Evolutionary conservation across 2,329 filamentous ascomycete genomes (phyloP), one percentile per base, ranked within the genome.

Genomic region (Cercospora beticola): DNA sequence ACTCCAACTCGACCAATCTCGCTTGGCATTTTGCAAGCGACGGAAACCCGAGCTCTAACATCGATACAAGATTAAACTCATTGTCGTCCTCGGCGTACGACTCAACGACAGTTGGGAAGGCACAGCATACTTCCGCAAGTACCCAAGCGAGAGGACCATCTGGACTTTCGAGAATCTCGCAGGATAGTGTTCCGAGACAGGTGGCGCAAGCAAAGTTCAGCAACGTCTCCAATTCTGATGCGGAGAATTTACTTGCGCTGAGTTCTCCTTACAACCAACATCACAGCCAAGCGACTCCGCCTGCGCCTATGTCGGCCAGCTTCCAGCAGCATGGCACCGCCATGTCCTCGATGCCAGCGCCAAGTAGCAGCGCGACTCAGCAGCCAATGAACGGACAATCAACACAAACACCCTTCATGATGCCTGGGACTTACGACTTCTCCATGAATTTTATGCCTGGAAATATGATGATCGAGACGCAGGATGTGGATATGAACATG

Each of bases 1-100:
- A 96, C 75, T 95, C 92, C 3, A 90, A 92, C 1, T 93, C 89
- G 71, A 93, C 92, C 0, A 95, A 92, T 76, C 82, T 97, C 4
- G 94, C 92, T 0, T 86, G 94, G 66, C 87, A 96, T 76, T 96
- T 93, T 77, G 89, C 92, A 68, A 89, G 85, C 66, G 81, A 82
- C 23, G 66, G 74, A 26, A 59, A 54, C 23, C 64, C 70, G 28
- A 67, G 67, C 21, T 43, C 72, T 36, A 66, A 70, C 65, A 56
- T 65, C 31, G 62, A 69, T 60, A 68, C 69, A 43, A 58, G 68
- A 43, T 36, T 74, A 66, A 61, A 68, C 65, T 52, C 74, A 10
- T 56, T 61, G 8, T 68, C 68, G 49, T 56, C 68, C 43, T 64
- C 67, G 7, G 66, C 62, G 23, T 70, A 68, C 56, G 67, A 69